A percentile compares a stretch with the other conserved stretches of the same genome.
phyloP scores from a whole-genome alignment of 2,329 filamentous ascomycete species.

The Paracorniculantispora psalliotae region DNA sequence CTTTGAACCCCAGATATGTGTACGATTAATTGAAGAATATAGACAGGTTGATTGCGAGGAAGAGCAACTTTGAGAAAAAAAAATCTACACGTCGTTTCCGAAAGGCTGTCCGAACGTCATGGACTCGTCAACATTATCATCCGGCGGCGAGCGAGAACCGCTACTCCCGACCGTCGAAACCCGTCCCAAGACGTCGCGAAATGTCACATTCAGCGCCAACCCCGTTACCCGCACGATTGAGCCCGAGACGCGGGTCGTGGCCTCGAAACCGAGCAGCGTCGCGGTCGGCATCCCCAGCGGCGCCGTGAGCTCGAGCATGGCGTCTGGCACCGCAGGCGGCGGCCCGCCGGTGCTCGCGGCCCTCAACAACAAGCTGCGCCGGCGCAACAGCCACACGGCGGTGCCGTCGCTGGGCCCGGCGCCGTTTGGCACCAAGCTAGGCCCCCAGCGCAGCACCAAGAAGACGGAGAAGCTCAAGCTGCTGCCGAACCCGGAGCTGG shows the following conservation, averaged over 20 bases:
- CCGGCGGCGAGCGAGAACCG: slow-evolving; percentile 30
- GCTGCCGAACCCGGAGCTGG: slow-evolving; percentile 83
- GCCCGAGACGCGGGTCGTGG: slow-evolving; percentile 32
- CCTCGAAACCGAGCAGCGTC: slow-evolving; percentile 23
- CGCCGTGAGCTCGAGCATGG: slow-evolving; percentile 27
- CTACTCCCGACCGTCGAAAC: slow-evolving; percentile 28
- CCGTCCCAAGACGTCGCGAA: slow-evolving; percentile 49
- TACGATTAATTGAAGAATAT: slow-evolving; percentile 5
- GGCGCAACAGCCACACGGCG: slow-evolving; percentile 75
- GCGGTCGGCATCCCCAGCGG: slow-evolving; percentile 14
- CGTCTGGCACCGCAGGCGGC: slow-evolving; percentile 21
- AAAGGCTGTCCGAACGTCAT: not conserved
- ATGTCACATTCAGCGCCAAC: slow-evolving; percentile 73
- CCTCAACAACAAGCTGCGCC: slow-evolving; percentile 80
- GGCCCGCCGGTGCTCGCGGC: slow-evolving; percentile 57
- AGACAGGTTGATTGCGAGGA: slow-evolving; percentile 2
- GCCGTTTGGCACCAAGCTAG: slow-evolving; percentile 62
- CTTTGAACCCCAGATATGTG: not conserved
- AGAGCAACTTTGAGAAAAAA: not conserved
- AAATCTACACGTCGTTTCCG: not conserved
- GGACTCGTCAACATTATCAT: slow-evolving; percentile 9
- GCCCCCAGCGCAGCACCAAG: slow-evolving; percentile 90
- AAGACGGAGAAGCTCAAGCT: slow-evolving; percentile 96
- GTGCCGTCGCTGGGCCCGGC: slow-evolving; percentile 33
- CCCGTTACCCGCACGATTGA: slow-evolving; percentile 59